Conservation (phyloP, 371 early-diverging fungal species). For the Blakeslea trispora region DNA sequence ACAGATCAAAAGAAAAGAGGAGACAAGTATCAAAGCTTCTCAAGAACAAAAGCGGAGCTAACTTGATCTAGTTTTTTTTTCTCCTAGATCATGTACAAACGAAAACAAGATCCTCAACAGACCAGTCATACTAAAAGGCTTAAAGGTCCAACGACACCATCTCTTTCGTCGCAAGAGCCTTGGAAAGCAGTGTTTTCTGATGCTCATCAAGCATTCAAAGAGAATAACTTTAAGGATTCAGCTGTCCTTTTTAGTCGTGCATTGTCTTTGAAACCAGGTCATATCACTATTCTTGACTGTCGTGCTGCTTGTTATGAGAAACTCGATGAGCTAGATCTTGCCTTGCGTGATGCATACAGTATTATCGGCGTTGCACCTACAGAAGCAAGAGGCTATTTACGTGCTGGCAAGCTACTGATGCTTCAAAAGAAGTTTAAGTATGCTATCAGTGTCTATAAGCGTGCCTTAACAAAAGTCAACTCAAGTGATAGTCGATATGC, state of each 20-base stretch:
- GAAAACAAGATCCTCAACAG: not conserved
- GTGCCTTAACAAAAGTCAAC: constrained; percentile 21
- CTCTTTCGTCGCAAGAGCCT: not conserved
- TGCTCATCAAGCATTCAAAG: constrained; percentile 30
- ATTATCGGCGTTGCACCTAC: constrained; percentile 30
- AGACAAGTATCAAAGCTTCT: not conserved
- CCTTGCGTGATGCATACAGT: constrained; percentile 28
- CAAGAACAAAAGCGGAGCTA: not conserved
- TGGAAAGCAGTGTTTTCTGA: constrained; percentile 34
- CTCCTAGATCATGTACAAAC: not conserved
- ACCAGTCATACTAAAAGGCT: not conserved
- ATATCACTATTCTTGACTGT: constrained; percentile 35
- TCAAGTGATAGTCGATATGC: constrained; percentile 26
- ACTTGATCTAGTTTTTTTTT: not conserved
- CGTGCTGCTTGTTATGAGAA: constrained; percentile 41
- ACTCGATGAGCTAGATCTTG: constrained; percentile 20
- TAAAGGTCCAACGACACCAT: not conserved
- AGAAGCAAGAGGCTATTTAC: constrained; percentile 41
- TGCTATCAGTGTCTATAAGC: constrained; percentile 28
- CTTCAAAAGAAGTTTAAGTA: constrained; percentile 19
- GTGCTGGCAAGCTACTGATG: constrained; percentile 33
- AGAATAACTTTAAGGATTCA: constrained; percentile 29
- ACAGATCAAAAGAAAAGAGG: no score
- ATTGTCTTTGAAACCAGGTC: constrained; percentile 18
- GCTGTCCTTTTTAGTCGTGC: constrained; percentile 28